phyloP scores from a whole-genome alignment of 306 rosid genomes.

The Hippophae tibetana region DNA sequence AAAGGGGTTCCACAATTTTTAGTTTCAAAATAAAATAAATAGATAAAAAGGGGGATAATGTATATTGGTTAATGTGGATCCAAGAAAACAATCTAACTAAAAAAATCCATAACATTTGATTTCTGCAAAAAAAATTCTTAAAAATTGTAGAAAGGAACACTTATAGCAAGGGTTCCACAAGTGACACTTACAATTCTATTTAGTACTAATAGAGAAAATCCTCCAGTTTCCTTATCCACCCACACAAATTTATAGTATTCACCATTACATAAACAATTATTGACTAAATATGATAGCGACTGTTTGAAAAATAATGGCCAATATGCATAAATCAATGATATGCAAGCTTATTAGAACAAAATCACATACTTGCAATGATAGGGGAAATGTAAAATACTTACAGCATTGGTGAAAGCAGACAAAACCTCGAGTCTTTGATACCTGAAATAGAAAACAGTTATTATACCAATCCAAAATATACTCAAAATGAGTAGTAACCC shows the following conservation, averaged over 20 bases:
- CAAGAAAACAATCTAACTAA: too few relatives aligned
- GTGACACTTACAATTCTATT: too few relatives aligned
- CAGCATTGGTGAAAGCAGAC: slow-evolving; percentile 97
- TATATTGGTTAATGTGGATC: too few relatives aligned
- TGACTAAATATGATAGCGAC: not conserved
- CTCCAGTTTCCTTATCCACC: not conserved
- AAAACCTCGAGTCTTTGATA: slow-evolving; percentile 88
- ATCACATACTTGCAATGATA: slow-evolving; percentile 10
- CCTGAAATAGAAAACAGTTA: slow-evolving; percentile 34
- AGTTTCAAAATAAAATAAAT: too few relatives aligned
- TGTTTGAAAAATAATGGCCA: not conserved
- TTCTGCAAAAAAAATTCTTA: too few relatives aligned
- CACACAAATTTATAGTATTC: not conserved
- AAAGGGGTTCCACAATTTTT: too few relatives aligned
- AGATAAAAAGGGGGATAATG: too few relatives aligned
- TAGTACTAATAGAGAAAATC: not conserved
- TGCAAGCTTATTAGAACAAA: not conserved
- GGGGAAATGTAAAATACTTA: slow-evolving; percentile 44
- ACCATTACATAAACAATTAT: not conserved
- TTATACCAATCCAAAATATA: slow-evolving; percentile 1
- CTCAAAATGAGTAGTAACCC: not conserved
- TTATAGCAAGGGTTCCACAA: too few relatives aligned
- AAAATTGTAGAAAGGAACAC: too few relatives aligned
- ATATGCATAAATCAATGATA: too few relatives aligned
- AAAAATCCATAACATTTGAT: too few relatives aligned